Evolutionary conservation across 768 basidiomycete species (phyloP).

Genomic region (Pisolithus marmoratus): DNA sequence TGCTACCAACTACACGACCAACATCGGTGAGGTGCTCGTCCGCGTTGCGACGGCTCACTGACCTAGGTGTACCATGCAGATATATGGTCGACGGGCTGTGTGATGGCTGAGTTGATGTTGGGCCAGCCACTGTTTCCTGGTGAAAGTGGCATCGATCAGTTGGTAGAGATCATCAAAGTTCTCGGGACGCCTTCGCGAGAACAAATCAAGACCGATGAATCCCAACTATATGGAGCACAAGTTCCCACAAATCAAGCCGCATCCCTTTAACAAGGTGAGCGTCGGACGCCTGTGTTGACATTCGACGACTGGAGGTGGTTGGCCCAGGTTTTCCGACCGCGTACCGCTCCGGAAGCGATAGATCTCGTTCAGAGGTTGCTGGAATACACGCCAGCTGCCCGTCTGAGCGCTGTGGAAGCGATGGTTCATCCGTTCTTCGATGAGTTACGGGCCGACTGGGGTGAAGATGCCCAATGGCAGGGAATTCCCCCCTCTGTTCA

Average conservation of each 20-base stretch:
- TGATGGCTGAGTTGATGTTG: slow-evolving; percentile 99
- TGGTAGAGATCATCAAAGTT: slow-evolving; percentile 99
- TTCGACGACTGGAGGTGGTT: slow-evolving; percentile 9
- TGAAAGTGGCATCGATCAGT: slow-evolving; percentile 97
- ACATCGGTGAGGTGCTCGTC: slow-evolving; percentile 71
- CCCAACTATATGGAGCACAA: slow-evolving; percentile 99
- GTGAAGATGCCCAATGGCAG: slow-evolving; percentile 96
- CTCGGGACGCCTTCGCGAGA: slow-evolving; percentile 97
- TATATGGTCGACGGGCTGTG: slow-evolving; percentile 99
- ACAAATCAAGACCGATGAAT: slow-evolving; percentile 99
- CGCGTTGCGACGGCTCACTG: slow-evolving; percentile 1
- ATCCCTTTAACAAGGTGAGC: slow-evolving; percentile 90
- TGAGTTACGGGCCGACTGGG: slow-evolving; percentile 84
- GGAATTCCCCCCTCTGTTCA: slow-evolving; percentile 89
- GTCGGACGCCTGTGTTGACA: slow-evolving; percentile 2
- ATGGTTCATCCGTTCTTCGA: slow-evolving; percentile 98
- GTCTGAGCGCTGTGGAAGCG: slow-evolving; percentile 83
- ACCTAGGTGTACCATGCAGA: slow-evolving; percentile 43
- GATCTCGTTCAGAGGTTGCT: slow-evolving; percentile 91
- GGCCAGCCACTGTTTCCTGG: slow-evolving; percentile 99
- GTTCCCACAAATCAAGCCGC: slow-evolving; percentile 99
- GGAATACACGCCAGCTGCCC: slow-evolving; percentile 95
- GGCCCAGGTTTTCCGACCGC: slow-evolving; percentile 89
- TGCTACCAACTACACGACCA: slow-evolving; percentile 99
- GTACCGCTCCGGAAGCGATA: slow-evolving; percentile 94